Evolutionary conservation across 2,329 filamentous ascomycete species (phyloP).

Genomic region (Colletotrichum caudatum): DNA sequence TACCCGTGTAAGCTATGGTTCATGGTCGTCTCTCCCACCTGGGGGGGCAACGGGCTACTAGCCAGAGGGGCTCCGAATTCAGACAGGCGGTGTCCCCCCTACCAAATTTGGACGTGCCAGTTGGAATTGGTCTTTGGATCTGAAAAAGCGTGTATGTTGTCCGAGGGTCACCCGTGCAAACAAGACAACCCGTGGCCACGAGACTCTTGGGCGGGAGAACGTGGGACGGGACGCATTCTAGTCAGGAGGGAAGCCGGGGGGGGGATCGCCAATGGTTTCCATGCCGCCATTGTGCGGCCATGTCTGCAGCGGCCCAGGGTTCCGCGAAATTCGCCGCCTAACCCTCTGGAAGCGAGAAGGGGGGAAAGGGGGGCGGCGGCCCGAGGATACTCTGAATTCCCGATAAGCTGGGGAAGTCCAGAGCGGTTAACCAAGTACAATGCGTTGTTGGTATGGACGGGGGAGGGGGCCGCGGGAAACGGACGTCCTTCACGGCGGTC

Average conservation of each 20-base stretch:
- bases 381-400: background rate
- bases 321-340: background rate
- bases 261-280: background rate
- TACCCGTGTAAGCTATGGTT: too few species aligned
- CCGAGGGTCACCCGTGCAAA: background rate
- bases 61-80: background rate
- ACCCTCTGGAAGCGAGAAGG: background rate
- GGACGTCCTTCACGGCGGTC: conserved; percentile 25
- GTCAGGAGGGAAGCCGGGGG: background rate
- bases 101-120: too few species aligned
- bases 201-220: background rate
- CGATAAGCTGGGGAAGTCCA: conserved; percentile 13
- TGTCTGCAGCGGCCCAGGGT: background rate
- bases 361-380: background rate
- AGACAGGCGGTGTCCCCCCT: background rate
- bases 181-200: background rate
- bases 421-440: background rate
- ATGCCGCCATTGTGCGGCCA: conserved; percentile 20
- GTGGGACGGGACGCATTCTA: background rate
- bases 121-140: background rate
- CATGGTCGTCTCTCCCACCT: background rate
- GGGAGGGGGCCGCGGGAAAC: background rate
- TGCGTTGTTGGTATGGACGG: background rate
- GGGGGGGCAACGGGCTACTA: background rate
- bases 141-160: too few species aligned